phyloP scores from a whole-genome alignment of 192 early-diverging fungal species.

The Coemansia sp. region DNA sequence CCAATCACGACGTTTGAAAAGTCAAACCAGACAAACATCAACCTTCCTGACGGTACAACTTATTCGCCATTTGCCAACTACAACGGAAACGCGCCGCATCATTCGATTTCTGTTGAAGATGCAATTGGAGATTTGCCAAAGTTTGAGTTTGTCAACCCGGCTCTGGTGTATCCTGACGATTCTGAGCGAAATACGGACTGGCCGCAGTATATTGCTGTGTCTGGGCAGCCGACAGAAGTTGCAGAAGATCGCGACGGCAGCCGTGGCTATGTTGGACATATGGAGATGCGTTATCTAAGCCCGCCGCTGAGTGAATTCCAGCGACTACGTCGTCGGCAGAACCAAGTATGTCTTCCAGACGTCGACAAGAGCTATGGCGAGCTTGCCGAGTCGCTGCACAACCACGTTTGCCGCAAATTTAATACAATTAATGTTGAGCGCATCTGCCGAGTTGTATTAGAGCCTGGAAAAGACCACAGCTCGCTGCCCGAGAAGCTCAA shows the following conservation, averaged over 20 bases:
- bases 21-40: constrained; percentile 42
- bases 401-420: constrained; percentile 55
- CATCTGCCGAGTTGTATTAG: constrained; percentile 52
- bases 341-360: constrained; percentile 28
- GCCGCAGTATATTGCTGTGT: constrained; percentile 33
- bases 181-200: constrained; percentile 15
- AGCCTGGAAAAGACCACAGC: constrained; percentile 56
- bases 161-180: constrained; percentile 38
- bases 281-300: constrained; percentile 39
- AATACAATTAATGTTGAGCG: constrained; percentile 55
- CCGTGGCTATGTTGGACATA: constrained; percentile 48
- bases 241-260: constrained; percentile 9
- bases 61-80: constrained; percentile 50
- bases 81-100: constrained; percentile 56
- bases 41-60: constrained; percentile 36
- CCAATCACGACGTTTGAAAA: constrained; percentile 56
- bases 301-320: constrained; percentile 56
- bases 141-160: constrained; percentile 64
- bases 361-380: constrained; percentile 12
- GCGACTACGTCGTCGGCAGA: constrained; percentile 43
- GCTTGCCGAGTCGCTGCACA: constrained; percentile 43
- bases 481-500: constrained; percentile 52
- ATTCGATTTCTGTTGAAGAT: constrained; percentile 59
- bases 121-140: constrained; percentile 67
- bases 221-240: constrained; percentile 13